Conservation (phyloP, 2,329 filamentous ascomycete species). For the Epichloe sp. region DNA sequence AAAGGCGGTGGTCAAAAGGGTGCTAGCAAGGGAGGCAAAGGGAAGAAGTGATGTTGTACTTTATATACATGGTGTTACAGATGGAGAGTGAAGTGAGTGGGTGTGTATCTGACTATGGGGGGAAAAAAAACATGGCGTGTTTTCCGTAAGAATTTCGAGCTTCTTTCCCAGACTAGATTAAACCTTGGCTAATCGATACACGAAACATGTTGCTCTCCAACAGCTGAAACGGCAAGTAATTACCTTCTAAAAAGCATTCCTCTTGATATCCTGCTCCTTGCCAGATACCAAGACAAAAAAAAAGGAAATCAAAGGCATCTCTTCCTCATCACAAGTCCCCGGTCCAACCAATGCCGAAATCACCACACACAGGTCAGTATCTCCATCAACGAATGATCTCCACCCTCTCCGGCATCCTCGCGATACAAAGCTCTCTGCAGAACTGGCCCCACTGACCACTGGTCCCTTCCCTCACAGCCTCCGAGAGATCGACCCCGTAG, state of each 20-base stretch:
- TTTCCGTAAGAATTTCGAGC: too few relatives aligned
- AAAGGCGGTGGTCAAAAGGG: constrained; percentile 19
- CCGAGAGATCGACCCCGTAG: constrained; percentile 61
- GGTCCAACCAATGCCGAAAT: too few relatives aligned
- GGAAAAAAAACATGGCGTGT: not conserved
- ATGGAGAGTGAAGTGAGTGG: too few relatives aligned
- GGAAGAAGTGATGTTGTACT: not conserved
- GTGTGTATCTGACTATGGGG: not conserved
- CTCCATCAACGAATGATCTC: constrained; percentile 3
- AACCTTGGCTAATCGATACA: too few relatives aligned
- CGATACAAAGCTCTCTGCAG: constrained; percentile 56
- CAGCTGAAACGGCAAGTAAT: too few relatives aligned
- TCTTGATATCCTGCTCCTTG: too few relatives aligned
- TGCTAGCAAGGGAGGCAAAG: constrained; percentile 24
- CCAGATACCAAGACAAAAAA: too few relatives aligned
- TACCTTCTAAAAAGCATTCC: too few relatives aligned
- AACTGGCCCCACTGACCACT: constrained; percentile 67
- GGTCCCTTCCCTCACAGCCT: constrained; percentile 66
- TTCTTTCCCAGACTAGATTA: too few relatives aligned
- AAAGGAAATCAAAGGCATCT: too few relatives aligned
- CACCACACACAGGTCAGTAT: not conserved
- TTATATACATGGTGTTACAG: not conserved
- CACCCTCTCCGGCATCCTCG: constrained; percentile 34
- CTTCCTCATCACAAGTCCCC: too few relatives aligned
- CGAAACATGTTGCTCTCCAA: too few relatives aligned